Percentiles rank a stretch among this genome's conserved stretches.
Conservation (phyloP, 2,329 filamentous ascomycete genomes). For the Aspergillus carbonarius region DNA sequence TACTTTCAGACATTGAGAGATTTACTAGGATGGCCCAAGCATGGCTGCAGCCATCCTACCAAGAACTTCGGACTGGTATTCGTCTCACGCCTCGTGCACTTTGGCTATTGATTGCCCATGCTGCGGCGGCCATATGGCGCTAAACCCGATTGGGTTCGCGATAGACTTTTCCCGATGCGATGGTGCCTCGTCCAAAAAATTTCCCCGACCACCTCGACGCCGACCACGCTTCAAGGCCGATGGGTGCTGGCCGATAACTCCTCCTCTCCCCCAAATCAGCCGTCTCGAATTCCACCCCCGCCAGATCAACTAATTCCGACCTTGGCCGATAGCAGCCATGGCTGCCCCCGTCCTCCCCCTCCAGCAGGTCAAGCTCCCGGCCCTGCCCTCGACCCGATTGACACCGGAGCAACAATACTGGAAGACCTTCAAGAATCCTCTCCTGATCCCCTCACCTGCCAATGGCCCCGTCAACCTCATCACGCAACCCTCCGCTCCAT, state of each 20-base stretch:
- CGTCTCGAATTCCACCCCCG: background rate
- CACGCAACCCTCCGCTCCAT: constrained; percentile 62
- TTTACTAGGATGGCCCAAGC: too few species aligned
- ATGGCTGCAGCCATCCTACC: too few species aligned
- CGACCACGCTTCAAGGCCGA: background rate
- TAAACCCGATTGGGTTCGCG: background rate
- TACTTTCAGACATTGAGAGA: too few species aligned
- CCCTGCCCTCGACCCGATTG: constrained; percentile 71
- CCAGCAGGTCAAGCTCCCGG: constrained; percentile 76
- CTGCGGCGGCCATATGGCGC: background rate
- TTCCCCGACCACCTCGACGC: background rate
- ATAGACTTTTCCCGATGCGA: constrained; percentile 5
- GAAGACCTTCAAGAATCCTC: constrained; percentile 89
- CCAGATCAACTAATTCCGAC: background rate
- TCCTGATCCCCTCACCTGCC: constrained; percentile 85
- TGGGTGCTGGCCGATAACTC: background rate
- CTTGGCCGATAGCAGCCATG: constrained; percentile 55
- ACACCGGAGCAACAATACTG: constrained; percentile 96
- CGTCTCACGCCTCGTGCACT: too few species aligned
- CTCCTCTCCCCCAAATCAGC: background rate
- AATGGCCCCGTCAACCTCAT: constrained; percentile 90
- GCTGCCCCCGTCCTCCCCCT: constrained; percentile 81
- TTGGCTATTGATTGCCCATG: too few species aligned
- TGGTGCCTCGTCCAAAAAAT: background rate
- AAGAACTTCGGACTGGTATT: too few species aligned